Evolutionary conservation across 2,329 filamentous ascomycete species (phyloP).

Genomic region (Nemania serpens): DNA sequence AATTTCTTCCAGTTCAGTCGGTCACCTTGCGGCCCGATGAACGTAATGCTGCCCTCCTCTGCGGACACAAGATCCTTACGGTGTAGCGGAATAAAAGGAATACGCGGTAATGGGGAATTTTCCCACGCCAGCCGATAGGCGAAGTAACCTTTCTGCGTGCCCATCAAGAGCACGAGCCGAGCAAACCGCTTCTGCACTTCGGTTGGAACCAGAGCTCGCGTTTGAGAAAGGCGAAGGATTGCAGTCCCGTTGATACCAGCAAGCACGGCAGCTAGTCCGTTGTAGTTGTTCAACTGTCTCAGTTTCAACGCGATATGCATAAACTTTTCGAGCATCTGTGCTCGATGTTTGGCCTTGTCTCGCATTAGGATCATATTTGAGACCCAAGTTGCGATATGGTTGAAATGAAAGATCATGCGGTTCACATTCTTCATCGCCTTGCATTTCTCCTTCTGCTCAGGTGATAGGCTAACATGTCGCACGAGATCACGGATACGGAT

Average conservation of each 20-base stretch:
- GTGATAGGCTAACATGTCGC: constrained; percentile 80
- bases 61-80: constrained; percentile 88
- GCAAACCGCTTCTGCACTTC: constrained; percentile 83
- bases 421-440: constrained; percentile 84
- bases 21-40: constrained; percentile 73
- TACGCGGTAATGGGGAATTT: constrained; percentile 86
- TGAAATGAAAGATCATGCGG: constrained; percentile 92
- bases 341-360: constrained; percentile 95
- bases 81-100: constrained; percentile 91
- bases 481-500: constrained; percentile 93
- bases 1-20: constrained; percentile 98
- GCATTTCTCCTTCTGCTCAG: constrained; percentile 73
- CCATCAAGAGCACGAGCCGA: constrained; percentile 88
- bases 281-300: constrained; percentile 94
- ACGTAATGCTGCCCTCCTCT: constrained; percentile 89
- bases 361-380: constrained; percentile 83
- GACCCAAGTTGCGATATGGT: constrained; percentile 82
- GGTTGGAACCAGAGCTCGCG: constrained; percentile 73
- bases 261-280: constrained; percentile 89
- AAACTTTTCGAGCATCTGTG: constrained; percentile 90
- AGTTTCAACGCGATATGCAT: constrained; percentile 88
- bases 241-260: constrained; percentile 89
- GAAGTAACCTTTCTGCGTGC: constrained; percentile 87
- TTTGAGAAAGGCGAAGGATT: constrained; percentile 81
- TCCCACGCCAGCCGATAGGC: constrained; percentile 98